These are phyloP conservation scores for Stephania japonica DNA, from an alignment of 164 flowering plant species.

Conservation along the genomic window DNA sequence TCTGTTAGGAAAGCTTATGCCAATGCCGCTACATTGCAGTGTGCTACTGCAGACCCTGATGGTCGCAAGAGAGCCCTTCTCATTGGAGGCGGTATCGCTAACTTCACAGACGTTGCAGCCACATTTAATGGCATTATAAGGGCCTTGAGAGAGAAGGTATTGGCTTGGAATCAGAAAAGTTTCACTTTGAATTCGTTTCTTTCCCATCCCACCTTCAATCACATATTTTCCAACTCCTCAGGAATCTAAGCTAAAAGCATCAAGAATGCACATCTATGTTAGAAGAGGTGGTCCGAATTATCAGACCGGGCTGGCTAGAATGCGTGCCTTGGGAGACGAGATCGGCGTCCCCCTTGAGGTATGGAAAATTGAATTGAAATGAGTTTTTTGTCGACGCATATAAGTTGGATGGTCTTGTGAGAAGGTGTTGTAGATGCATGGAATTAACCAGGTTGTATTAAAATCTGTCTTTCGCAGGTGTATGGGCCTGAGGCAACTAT, in stretches of 20 bases:
- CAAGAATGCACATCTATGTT: constrained; percentile 86
- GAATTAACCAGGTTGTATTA: not conserved
- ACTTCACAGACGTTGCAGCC: constrained; percentile 84
- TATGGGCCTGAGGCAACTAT: constrained; percentile 93
- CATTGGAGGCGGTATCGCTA: constrained; percentile 85
- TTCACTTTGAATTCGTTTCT: not conserved
- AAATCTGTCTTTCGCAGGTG: constrained; percentile 42
- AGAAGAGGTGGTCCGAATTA: constrained; percentile 97
- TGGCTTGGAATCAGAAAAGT: constrained; percentile 6
- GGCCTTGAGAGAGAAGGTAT: constrained; percentile 76
- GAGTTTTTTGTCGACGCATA: not conserved
- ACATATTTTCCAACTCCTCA: constrained; percentile 25
- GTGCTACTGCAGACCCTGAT: constrained; percentile 83
- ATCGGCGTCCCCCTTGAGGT: constrained; percentile 88
- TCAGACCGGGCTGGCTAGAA: constrained; percentile 77
- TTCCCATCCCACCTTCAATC: constrained; percentile 7
- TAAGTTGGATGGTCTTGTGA: not conserved
- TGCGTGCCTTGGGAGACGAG: constrained; percentile 84
- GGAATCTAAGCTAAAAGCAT: constrained; percentile 81
- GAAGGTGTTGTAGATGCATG: not conserved
- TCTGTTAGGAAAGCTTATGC: not conserved
- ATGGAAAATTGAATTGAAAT: constrained; percentile 9
- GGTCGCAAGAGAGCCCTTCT: constrained; percentile 74
- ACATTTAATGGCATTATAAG: constrained; percentile 77
- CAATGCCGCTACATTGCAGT: constrained; percentile 35